phyloP scores from a whole-genome alignment of 768 basidiomycete species.

The Calocybe gangraenosa region DNA sequence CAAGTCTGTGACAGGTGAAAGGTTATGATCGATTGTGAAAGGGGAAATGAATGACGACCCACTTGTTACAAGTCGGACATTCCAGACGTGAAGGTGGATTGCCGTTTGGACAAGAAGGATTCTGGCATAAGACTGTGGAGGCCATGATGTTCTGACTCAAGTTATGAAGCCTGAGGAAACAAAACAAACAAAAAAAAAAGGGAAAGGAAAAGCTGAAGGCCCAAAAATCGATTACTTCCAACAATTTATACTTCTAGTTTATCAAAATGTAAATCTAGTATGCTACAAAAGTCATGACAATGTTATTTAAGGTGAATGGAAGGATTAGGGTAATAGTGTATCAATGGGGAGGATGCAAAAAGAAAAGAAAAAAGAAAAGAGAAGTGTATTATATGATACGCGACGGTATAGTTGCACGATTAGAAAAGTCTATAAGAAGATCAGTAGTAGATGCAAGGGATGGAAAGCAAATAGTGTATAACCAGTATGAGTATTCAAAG shows the following conservation, averaged over 20 bases:
- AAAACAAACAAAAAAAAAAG: conserved; percentile 1
- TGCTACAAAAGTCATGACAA: not conserved
- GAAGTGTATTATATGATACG: conserved; percentile 21
- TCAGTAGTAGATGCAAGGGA: conserved; percentile 25
- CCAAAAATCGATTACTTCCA: not conserved
- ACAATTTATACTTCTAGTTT: conserved; percentile 8
- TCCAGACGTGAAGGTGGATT: conserved; percentile 84
- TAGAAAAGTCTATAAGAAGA: conserved; percentile 20
- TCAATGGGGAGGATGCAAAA: conserved; percentile 7
- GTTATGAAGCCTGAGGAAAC: not conserved
- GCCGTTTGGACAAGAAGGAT: conserved; percentile 67
- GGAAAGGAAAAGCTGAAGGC: no score
- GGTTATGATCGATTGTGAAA: conserved; percentile 7
- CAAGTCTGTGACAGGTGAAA: conserved; percentile 47
- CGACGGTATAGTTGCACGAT: conserved; percentile 20
- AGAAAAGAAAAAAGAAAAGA: conserved; percentile 15
- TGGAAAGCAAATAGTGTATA: conserved; percentile 29
- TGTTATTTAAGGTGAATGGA: not conserved
- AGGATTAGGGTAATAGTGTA: conserved; percentile 4
- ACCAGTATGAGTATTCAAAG: conserved; percentile 31
- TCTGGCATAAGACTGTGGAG: conserved; percentile 54
- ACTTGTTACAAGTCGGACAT: conserved; percentile 95
- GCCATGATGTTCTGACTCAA: conserved; percentile 13
- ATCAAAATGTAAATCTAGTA: not conserved
- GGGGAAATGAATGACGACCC: conserved; percentile 22